Evolutionary conservation across 306 rosid species (phyloP).

Genomic region (Corylus americana): DNA sequence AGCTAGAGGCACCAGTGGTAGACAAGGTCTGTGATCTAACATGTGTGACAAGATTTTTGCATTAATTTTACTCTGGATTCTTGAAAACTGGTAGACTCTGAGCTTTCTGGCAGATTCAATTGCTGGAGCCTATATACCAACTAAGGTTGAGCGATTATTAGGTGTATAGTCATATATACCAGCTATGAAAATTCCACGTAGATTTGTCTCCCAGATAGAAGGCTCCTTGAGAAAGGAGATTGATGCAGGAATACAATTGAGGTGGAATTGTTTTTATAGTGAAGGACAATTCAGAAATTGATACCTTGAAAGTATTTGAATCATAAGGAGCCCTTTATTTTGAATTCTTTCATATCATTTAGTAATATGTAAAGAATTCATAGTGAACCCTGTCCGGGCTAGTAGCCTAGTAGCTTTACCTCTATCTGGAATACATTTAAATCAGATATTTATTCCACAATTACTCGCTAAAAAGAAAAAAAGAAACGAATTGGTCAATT

Average conservation of each 20-base stretch:
- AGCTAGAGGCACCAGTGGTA: constrained; percentile 42
- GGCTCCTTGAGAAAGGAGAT: neutral
- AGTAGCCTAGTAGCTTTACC: neutral
- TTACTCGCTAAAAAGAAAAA: neutral
- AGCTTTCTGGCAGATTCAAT: neutral
- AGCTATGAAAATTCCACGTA: neutral
- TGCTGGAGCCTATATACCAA: neutral
- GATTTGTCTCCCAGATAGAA: neutral
- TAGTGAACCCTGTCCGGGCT: neutral
- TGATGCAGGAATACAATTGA: neutral
- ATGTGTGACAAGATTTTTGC: constrained; percentile 8
- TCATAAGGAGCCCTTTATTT: neutral
- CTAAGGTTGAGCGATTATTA: neutral
- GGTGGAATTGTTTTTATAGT: neutral
- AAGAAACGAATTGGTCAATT: neutral
- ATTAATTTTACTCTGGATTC: neutral
- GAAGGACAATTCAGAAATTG: neutral
- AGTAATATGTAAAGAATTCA: neutral
- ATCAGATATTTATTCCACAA: neutral
- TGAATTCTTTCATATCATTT: neutral
- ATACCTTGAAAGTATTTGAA: neutral
- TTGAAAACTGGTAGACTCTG: neutral
- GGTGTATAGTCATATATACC: neutral
- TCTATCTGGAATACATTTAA: neutral
- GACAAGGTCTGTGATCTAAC: constrained; percentile 66